Evolutionary conservation across 768 basidiomycete genomes (phyloP), one percentile per base, ranked within the genome.

Genomic region (Xerocomus spinulosus): DNA sequence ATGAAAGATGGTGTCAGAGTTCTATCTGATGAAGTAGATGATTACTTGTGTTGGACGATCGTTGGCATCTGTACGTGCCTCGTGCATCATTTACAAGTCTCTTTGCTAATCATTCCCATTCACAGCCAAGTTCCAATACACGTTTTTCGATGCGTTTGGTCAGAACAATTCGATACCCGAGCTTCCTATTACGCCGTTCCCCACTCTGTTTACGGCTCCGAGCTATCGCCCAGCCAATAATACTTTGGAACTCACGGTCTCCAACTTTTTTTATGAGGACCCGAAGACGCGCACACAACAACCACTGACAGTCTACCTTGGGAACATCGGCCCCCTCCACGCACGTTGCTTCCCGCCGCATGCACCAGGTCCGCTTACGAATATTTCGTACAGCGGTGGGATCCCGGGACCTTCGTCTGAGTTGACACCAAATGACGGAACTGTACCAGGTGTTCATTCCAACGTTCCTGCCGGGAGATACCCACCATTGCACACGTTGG

Each of bases 31-130:
- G 88, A 92, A 67, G 89, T 96, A 6, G 92, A 96, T 63, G 93
- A 96, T 63, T 94, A 92, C 73, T 71, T 94, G 48, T 92, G 89
- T 60, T 96, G 93, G 93, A 92, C 91, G 12, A 93, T 96, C 57
- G 91, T 92, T 54, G 91, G 93, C 32, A 93, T 95, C 44, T 91
- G 93, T 93, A 69, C 68, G 87, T 72, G 52, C 59, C 18, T 49
- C 40, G 50, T 46, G 40, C 23, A 38, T 40, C 46, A 15, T 42
- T 36, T 41, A 23, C 39, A 10, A 39, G 24, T 50, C 48, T 42
- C 46, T 41, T 50, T 48, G 53, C 54, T 58, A 38, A 69, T 57
- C 44, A 49, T 46, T 37, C 3, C 14, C 20, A 45, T 49, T 52
- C 60, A 17, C 56, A 92, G 90, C 91, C 46, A 92, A 92, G 68